phyloP scores from a whole-genome alignment of 192 early-diverging fungal species.

The Backusella luteola region DNA sequence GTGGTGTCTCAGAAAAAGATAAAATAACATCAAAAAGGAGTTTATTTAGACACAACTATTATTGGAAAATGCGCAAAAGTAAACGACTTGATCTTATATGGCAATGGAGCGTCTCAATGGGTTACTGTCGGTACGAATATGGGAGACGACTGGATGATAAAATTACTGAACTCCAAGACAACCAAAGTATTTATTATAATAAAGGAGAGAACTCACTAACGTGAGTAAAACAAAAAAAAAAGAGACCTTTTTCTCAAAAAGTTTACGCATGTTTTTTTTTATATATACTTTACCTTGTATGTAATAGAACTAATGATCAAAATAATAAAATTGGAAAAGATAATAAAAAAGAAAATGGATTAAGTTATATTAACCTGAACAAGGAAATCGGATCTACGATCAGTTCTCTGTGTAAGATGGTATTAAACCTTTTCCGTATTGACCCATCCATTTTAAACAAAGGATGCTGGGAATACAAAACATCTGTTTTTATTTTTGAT shows the following conservation, averaged over 20 bases:
- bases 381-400: not conserved
- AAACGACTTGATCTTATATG: not conserved
- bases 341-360: not conserved
- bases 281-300: not conserved
- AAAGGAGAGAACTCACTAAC: not conserved
- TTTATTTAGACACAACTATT: not conserved
- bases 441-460: not conserved
- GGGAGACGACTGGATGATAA: not conserved
- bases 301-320: not conserved
- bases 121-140: constrained; percentile 5
- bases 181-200: not conserved
- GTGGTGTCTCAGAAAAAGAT: not conserved
- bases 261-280: no score
- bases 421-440: not conserved
- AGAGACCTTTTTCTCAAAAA: not conserved
- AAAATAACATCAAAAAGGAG: not conserved
- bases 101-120: constrained; percentile 15
- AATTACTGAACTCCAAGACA: constrained; percentile 6
- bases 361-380: not conserved
- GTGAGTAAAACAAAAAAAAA: constrained; percentile 2
- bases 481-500: not conserved
- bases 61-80: not conserved
- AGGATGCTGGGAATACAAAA: not conserved
- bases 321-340: not conserved
- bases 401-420: not conserved